A percentile compares a stretch with the other conserved stretches of the same genome.
These are phyloP conservation scores for Cryptosporidium bovis DNA, from an alignment of 169 alveolate genomes.

Conservation along the genomic window DNA sequence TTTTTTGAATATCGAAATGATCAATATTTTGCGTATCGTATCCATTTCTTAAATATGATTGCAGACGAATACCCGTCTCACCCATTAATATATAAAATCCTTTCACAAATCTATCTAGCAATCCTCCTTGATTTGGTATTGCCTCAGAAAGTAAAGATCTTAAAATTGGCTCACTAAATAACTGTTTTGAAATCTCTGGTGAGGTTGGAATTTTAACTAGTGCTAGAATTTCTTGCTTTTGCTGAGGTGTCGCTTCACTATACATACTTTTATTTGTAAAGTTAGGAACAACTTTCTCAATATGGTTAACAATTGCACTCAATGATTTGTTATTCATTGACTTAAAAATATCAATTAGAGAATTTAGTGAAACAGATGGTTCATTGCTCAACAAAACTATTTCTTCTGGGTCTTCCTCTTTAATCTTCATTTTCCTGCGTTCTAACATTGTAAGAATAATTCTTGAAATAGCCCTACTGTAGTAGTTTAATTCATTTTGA, in stretches of 20 bases:
- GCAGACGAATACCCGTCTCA: conserved; percentile 48
- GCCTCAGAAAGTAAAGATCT: conserved; percentile 27
- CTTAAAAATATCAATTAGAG: conserved; percentile 17
- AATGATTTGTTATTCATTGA: conserved; percentile 13
- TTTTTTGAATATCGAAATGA: neutral
- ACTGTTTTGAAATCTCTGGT: conserved; percentile 24
- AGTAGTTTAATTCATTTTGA: conserved; percentile 23
- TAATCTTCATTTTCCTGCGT: conserved; percentile 7
- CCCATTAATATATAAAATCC: conserved; percentile 39
- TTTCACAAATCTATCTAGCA: conserved; percentile 26
- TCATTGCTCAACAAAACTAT: neutral
- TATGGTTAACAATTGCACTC: conserved; percentile 29
- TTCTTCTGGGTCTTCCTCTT: conserved; percentile 26
- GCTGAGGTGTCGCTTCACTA: conserved; percentile 42
- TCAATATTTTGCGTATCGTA: conserved; percentile 2
- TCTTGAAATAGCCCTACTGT: conserved; percentile 23
- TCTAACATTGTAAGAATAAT: conserved; percentile 18
- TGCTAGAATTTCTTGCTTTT: conserved; percentile 34
- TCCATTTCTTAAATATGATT: conserved; percentile 23
- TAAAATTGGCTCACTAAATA: conserved; percentile 14
- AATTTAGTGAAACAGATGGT: conserved; percentile 30
- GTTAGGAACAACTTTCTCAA: conserved; percentile 59
- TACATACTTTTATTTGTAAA: conserved; percentile 43
- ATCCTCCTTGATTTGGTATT: conserved; percentile 45
- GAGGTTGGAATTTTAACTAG: conserved; percentile 18